Conservation (phyloP, 441 rosid species). For the Manihot esculenta region DNA sequence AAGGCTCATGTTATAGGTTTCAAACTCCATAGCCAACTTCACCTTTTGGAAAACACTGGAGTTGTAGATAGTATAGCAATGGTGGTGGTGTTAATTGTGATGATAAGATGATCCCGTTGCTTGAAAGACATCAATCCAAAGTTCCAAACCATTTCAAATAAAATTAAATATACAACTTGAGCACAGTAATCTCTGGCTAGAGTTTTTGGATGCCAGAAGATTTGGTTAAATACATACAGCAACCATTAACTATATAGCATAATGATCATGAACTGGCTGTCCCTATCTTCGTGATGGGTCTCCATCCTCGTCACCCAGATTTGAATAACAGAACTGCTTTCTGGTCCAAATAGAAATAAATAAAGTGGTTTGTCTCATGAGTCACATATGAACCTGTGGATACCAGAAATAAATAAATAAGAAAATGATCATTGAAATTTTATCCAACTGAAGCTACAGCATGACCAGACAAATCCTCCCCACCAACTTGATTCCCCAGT, state of each 20-base stretch:
- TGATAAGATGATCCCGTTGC: background rate
- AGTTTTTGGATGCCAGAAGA: constrained; percentile 25
- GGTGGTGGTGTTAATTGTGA: too few species aligned
- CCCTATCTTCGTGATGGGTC: background rate
- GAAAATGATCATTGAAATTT: constrained; percentile 6
- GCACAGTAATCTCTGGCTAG: constrained; percentile 23
- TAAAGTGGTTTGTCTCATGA: constrained; percentile 95
- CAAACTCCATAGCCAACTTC: too few species aligned
- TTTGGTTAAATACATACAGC: constrained; percentile 35
- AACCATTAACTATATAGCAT: constrained; percentile 24
- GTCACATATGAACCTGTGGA: constrained; percentile 90
- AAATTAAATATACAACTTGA: constrained; percentile 35
- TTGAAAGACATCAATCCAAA: constrained; percentile 14
- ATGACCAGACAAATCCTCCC: background rate
- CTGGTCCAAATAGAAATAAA: constrained; percentile 92
- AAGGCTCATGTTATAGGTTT: too few species aligned
- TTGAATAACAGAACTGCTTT: constrained; percentile 97
- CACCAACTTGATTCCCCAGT: background rate
- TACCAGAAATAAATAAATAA: background rate
- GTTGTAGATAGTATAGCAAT: too few species aligned
- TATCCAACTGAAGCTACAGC: background rate
- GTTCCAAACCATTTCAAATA: constrained; percentile 22
- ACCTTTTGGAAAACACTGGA: too few species aligned
- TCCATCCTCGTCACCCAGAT: constrained; percentile 55
- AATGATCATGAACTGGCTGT: constrained; percentile 14